Percentiles rank a stretch among this genome's conserved stretches.
These are phyloP conservation scores for Albifimbria verrucaria DNA, from an alignment of 2,329 filamentous ascomycete genomes.

Conservation along the genomic window DNA sequence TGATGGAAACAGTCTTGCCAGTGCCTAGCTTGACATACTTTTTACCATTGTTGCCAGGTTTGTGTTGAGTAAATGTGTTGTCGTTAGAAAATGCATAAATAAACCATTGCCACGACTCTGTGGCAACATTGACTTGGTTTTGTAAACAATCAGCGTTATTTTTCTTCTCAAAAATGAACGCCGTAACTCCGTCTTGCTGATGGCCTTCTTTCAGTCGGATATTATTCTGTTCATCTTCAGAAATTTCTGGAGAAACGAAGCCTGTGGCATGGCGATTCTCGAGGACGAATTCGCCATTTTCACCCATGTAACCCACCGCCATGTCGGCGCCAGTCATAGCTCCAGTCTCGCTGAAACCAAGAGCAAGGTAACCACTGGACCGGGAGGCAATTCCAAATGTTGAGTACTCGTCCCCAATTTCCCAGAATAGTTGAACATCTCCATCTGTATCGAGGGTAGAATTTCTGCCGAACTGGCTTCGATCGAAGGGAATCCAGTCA, in stretches of 20 bases:
- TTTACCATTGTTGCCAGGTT: constrained; percentile 4
- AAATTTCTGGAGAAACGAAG: constrained; percentile 3
- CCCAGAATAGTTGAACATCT: constrained; percentile 5
- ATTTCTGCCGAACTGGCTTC: constrained; percentile 2
- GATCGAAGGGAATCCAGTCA: constrained; percentile 5
- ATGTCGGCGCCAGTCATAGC: constrained; percentile 6
- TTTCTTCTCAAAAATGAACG: constrained; percentile 5
- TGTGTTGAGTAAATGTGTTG: constrained; percentile 5
- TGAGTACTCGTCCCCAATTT: constrained; percentile 5
- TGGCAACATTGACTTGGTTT: constrained; percentile 4
- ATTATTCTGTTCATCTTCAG: constrained; percentile 3
- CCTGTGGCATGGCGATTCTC: constrained; percentile 1
- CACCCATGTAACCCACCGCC: constrained; percentile 2
- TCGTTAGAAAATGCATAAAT: constrained; percentile 5
- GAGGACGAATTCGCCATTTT: constrained; percentile 3
- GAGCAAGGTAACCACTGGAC: constrained; percentile 3
- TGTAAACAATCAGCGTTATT: constrained; percentile 1
- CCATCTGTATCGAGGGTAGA: constrained; percentile 4
- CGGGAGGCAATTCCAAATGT: constrained; percentile 5
- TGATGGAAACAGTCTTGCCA: constrained; percentile 2
- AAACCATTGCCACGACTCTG: constrained; percentile 5
- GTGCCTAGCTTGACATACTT: constrained; percentile 4
- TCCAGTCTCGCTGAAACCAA: constrained; percentile 6
- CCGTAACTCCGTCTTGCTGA: constrained; percentile 4
- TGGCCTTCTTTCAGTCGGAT: constrained; percentile 3